phyloP scores from a whole-genome alignment of 2,329 filamentous ascomycete species.

The Chaetomiaceae sp. region DNA sequence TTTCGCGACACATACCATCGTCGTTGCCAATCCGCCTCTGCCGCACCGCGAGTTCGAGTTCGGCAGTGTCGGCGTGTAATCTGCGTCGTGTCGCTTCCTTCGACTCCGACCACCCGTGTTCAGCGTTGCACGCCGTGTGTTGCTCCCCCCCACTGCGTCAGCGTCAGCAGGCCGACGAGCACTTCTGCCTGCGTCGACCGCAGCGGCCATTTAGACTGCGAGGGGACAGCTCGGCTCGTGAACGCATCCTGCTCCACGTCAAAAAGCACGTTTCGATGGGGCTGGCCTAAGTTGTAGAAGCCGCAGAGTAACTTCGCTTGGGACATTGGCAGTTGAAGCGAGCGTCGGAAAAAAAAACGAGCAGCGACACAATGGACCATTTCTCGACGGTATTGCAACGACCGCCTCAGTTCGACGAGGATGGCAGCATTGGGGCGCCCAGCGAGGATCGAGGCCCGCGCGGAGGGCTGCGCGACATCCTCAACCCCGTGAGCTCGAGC shows the following conservation, averaged over 20 bases:
- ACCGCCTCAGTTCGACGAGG: slow-evolving; percentile 34
- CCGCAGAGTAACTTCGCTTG: slow-evolving; percentile 11
- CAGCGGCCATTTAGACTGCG: no score
- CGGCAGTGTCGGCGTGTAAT: no score
- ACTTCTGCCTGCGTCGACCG: no score
- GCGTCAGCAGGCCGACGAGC: background rate
- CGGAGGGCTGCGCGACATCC: slow-evolving; percentile 39
- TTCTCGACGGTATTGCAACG: slow-evolving; percentile 47
- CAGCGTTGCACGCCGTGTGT: no score
- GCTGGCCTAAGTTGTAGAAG: slow-evolving; percentile 19
- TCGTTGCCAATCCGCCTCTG: slow-evolving; percentile 1
- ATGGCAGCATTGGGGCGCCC: slow-evolving; percentile 30
- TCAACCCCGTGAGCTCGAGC: slow-evolving; percentile 34
- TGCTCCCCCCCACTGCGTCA: background rate
- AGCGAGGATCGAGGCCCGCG: slow-evolving; percentile 33
- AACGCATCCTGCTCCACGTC: slow-evolving; percentile 14
- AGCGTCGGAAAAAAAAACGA: slow-evolving; percentile 13
- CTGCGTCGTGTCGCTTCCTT: no score
- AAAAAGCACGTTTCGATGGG: slow-evolving; percentile 19
- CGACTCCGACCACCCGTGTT: no score
- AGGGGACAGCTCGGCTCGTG: no score
- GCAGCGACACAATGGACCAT: slow-evolving; percentile 35
- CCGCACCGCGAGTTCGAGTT: background rate
- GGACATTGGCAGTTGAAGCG: background rate
- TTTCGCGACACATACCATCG: slow-evolving; percentile 11